Evolutionary conservation across 768 basidiomycete species (phyloP).

Genomic region (Glaciozyma martinii): DNA sequence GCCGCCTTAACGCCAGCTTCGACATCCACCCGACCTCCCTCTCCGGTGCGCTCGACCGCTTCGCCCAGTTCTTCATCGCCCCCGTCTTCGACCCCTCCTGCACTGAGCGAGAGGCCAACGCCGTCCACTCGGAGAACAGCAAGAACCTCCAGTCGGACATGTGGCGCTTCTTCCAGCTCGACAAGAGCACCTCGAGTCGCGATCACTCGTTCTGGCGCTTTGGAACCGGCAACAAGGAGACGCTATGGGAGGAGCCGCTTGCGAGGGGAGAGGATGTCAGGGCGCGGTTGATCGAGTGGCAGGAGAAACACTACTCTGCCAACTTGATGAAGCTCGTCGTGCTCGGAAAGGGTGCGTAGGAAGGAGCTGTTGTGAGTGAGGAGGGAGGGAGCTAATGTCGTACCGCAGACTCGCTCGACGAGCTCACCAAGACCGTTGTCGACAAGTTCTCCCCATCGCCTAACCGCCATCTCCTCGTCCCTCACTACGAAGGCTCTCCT

Average conservation of each 20-base stretch:
- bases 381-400: neutral
- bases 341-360: slow-evolving; percentile 38
- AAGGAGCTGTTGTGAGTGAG: neutral
- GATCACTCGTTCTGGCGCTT: slow-evolving; percentile 44
- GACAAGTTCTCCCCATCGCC: slow-evolving; percentile 35
- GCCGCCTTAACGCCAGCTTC: slow-evolving; percentile 40
- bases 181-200: slow-evolving; percentile 55
- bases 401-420: slow-evolving; percentile 35
- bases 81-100: slow-evolving; percentile 80
- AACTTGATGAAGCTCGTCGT: slow-evolving; percentile 44
- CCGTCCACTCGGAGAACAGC: slow-evolving; percentile 94
- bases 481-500: slow-evolving; percentile 32
- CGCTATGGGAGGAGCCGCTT: slow-evolving; percentile 42
- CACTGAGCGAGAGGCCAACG: slow-evolving; percentile 81
- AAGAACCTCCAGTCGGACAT: slow-evolving; percentile 87
- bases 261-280: slow-evolving; percentile 40
- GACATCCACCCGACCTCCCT: slow-evolving; percentile 52
- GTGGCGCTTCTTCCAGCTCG: slow-evolving; percentile 90
- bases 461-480: slow-evolving; percentile 32
- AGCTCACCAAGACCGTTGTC: slow-evolving; percentile 31
- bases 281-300: slow-evolving; percentile 43
- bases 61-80: slow-evolving; percentile 71
- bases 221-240: slow-evolving; percentile 43
- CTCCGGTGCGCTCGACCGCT: slow-evolving; percentile 36
- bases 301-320: slow-evolving; percentile 42